Conservation (phyloP, 805 yeast genomes). For the Ascoidea tarda region DNA sequence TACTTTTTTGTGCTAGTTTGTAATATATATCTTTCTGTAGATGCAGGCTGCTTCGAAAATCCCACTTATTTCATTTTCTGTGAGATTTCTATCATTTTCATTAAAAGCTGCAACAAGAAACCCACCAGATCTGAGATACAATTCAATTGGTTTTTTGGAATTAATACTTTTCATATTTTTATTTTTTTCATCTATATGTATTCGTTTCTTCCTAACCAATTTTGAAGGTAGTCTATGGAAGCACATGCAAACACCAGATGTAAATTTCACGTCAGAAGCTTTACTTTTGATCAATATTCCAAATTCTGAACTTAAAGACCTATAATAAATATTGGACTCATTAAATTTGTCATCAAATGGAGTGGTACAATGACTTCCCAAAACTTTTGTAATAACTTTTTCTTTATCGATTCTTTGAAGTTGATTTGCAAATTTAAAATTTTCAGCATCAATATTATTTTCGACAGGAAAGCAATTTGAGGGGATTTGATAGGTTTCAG, state of each 20-base stretch:
- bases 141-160: slow-evolving; percentile 20
- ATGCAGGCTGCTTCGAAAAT: slow-evolving; percentile 31
- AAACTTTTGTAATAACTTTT: slow-evolving; percentile 26
- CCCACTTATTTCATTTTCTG: slow-evolving; percentile 26
- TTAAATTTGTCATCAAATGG: slow-evolving; percentile 12
- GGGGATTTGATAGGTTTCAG: slow-evolving; percentile 29
- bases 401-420: slow-evolving; percentile 24
- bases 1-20: neutral
- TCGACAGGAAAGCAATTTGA: slow-evolving; percentile 29
- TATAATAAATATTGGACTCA: slow-evolving; percentile 26
- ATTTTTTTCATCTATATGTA: slow-evolving; percentile 9
- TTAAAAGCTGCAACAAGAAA: slow-evolving; percentile 33
- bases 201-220: slow-evolving; percentile 24
- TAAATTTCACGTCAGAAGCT: slow-evolving; percentile 20
- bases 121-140: slow-evolving; percentile 37
- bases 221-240: slow-evolving; percentile 29
- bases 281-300: slow-evolving; percentile 30
- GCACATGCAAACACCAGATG: slow-evolving; percentile 39
- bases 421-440: slow-evolving; percentile 24
- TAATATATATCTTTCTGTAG: slow-evolving; percentile 29
- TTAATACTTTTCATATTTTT: neutral
- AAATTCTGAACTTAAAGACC: slow-evolving; percentile 34
- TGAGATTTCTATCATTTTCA: slow-evolving; percentile 17
- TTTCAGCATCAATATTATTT: slow-evolving; percentile 29
- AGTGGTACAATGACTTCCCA: slow-evolving; percentile 26